Conservation (phyloP, 257 asterid species). For the Solanum pennellii region DNA sequence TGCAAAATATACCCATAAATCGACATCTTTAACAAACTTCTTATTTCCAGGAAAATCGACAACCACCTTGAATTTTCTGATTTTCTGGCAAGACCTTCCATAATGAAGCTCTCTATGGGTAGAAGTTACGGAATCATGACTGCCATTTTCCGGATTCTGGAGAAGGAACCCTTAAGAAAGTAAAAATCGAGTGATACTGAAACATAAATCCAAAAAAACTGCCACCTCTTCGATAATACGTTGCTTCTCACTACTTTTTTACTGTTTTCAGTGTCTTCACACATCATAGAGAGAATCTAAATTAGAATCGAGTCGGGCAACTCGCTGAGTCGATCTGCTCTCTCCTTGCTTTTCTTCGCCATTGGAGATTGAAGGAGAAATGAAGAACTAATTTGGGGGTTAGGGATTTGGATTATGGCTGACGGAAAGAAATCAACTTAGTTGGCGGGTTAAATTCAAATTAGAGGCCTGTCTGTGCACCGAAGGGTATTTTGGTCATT, state of each 20-base stretch:
- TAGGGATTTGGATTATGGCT: too few relatives aligned
- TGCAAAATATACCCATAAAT: not conserved
- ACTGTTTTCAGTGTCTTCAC: not conserved
- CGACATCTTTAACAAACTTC: not conserved
- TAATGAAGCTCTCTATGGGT: not conserved
- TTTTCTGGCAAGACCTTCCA: not conserved
- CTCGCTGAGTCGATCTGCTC: not conserved
- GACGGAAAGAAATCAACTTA: too few relatives aligned
- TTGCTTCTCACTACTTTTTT: not conserved
- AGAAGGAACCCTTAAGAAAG: too few relatives aligned
- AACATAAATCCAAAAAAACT: not conserved
- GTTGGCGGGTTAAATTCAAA: too few relatives aligned
- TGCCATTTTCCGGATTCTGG: too few relatives aligned
- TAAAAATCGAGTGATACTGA: not conserved
- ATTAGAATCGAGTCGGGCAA: not conserved
- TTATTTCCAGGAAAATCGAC: not conserved
- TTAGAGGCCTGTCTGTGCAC: too few relatives aligned
- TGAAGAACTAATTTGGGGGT: too few relatives aligned
- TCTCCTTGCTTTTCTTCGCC: too few relatives aligned
- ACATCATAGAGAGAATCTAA: not conserved
- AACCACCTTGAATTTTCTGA: not conserved
- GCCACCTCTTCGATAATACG: not conserved
- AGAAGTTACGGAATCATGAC: too few relatives aligned
- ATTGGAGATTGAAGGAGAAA: too few relatives aligned
- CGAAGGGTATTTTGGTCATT: too few relatives aligned